Conservation (phyloP, 2,329 filamentous ascomycete species). For the Onygenales sp. region DNA sequence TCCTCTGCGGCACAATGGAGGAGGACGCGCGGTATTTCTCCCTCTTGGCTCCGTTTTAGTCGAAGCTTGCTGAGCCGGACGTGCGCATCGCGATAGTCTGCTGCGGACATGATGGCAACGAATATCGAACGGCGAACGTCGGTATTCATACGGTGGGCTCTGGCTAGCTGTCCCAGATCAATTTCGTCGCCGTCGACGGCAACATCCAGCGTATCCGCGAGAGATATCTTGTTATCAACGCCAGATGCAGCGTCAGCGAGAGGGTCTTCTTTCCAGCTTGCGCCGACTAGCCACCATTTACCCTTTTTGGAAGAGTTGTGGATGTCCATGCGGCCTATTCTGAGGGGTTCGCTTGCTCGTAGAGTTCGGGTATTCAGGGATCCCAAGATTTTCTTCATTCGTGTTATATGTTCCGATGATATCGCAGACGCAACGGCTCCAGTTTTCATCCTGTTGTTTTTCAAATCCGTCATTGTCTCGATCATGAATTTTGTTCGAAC, state of each 20-base stretch:
- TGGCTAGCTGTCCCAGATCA: slow-evolving; percentile 65
- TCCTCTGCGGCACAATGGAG: slow-evolving; percentile 81
- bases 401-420: slow-evolving; percentile 69
- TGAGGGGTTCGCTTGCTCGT: slow-evolving; percentile 70
- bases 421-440: slow-evolving; percentile 61
- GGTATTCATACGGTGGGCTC: slow-evolving; percentile 77
- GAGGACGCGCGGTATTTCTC: slow-evolving; percentile 78
- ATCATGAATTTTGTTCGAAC: slow-evolving; percentile 96
- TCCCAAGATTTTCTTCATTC: slow-evolving; percentile 82
- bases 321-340: slow-evolving; percentile 73
- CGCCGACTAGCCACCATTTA: slow-evolving; percentile 97
- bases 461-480: slow-evolving; percentile 86
- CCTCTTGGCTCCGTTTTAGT: slow-evolving; percentile 75
- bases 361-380: slow-evolving; percentile 56
- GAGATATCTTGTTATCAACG: background rate
- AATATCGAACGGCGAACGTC: slow-evolving; percentile 86
- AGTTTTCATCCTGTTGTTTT: slow-evolving; percentile 84
- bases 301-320: slow-evolving; percentile 74
- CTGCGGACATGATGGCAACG: slow-evolving; percentile 75
- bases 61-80: slow-evolving; percentile 69
- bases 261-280: slow-evolving; percentile 60
- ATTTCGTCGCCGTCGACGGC: slow-evolving; percentile 40
- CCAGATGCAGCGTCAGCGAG: slow-evolving; percentile 1
- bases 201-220: slow-evolving; percentile 18
- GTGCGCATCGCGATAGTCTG: slow-evolving; percentile 75